phyloP scores from a whole-genome alignment of 2,329 filamentous ascomycete genomes.

The Colletotrichum eremochloae region DNA sequence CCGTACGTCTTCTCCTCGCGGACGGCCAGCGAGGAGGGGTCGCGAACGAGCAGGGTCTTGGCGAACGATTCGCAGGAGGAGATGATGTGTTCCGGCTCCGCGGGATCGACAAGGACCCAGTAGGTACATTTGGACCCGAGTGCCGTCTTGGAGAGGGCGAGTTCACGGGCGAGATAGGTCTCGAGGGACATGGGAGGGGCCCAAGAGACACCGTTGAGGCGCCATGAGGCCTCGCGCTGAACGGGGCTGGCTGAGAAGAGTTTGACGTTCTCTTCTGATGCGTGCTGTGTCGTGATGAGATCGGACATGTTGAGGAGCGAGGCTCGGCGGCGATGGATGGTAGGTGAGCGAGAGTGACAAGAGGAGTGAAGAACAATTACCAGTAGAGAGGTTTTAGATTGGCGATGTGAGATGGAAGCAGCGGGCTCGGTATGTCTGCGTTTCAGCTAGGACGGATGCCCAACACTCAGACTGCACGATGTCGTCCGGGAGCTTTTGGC shows the following conservation, averaged over 20 bases:
- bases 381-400: too few species aligned
- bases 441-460: conserved; percentile 14
- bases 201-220: conserved; percentile 50
- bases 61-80: conserved; percentile 50
- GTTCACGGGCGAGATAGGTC: conserved; percentile 48
- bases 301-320: conserved; percentile 27
- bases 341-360: not conserved
- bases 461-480: not conserved
- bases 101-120: conserved; percentile 50
- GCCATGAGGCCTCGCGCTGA: conserved; percentile 49
- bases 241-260: conserved; percentile 48
- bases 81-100: conserved; percentile 49
- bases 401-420: not conserved
- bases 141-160: conserved; percentile 46
- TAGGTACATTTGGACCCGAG: conserved; percentile 47
- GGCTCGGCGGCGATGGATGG: not conserved
- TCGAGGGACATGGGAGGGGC: conserved; percentile 48
- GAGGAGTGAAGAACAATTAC: not conserved
- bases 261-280: conserved; percentile 43
- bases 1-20: conserved; percentile 48
- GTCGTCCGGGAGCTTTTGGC: not conserved
- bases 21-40: conserved; percentile 44
- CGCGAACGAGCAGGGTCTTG: conserved; percentile 46
- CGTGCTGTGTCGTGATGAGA: conserved; percentile 12
- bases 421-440: not conserved